A percentile compares a stretch with the other conserved stretches of the same genome.
phyloP scores from a whole-genome alignment of 495 filamentous ascomycete species.

The Chaetomium fimeti region DNA sequence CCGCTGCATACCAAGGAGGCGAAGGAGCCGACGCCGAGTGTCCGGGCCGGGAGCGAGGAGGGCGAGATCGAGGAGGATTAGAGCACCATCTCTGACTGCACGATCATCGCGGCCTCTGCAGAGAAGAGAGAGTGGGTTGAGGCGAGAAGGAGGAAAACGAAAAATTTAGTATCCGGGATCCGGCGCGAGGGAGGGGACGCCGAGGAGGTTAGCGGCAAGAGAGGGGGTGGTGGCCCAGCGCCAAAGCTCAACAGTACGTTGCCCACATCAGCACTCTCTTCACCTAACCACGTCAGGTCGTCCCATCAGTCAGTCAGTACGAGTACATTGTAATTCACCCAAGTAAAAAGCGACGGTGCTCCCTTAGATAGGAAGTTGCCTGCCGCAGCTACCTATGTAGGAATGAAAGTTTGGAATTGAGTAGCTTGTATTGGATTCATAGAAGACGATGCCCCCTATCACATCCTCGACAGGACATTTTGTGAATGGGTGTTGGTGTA shows the following conservation, averaged over 20 bases:
- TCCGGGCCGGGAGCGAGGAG: conserved; percentile 89
- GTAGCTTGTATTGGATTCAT: not conserved
- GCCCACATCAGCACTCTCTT: not conserved
- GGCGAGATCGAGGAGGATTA: conserved; percentile 96
- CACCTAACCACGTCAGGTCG: conserved; percentile 7
- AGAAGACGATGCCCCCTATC: not conserved
- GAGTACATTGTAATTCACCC: conserved; percentile 6
- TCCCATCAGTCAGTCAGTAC: conserved; percentile 3
- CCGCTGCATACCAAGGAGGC: conserved; percentile 56
- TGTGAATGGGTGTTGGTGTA: no score
- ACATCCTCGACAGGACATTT: not conserved
- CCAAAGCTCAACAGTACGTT: conserved; percentile 7
- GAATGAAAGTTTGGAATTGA: conserved; percentile 2
- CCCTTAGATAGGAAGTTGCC: not conserved
- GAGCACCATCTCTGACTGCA: not conserved
- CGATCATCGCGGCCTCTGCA: no score
- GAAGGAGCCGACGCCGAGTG: conserved; percentile 57
- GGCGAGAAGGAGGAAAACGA: not conserved
- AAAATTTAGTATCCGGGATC: not conserved
- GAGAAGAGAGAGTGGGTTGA: not conserved
- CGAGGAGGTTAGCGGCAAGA: not conserved
- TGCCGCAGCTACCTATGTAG: not conserved
- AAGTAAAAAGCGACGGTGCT: not conserved
- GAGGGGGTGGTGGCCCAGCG: not conserved
- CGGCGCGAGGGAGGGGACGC: not conserved